Conservation (phyloP, 192 early-diverging fungal genomes). For the Powellomyces hirtus region DNA sequence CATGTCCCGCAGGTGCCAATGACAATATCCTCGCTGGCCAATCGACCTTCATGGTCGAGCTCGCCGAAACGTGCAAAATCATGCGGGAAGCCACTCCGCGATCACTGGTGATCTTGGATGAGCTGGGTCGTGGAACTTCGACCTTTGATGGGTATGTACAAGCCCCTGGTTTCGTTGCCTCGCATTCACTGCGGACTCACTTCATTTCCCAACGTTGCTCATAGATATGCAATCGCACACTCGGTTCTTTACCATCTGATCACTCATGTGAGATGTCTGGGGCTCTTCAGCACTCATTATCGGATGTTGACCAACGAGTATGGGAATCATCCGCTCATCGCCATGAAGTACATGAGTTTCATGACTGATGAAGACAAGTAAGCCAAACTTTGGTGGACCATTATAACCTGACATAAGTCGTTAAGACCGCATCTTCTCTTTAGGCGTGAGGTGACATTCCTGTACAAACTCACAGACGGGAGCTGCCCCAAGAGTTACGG, state of each 20-base stretch:
- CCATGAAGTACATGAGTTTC: constrained; percentile 82
- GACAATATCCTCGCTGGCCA: constrained; percentile 94
- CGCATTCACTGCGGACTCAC: background rate
- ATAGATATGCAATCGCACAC: constrained; percentile 83
- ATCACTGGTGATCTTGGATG: constrained; percentile 94
- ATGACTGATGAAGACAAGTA: constrained; percentile 65
- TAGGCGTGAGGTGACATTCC: constrained; percentile 82
- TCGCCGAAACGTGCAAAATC: constrained; percentile 91
- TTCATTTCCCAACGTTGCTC: background rate
- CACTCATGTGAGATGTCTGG: constrained; percentile 79
- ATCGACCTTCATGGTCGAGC: constrained; percentile 95
- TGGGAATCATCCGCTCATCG: constrained; percentile 68
- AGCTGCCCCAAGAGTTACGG: constrained; percentile 92
- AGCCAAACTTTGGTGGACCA: background rate
- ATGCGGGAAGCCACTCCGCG: constrained; percentile 83
- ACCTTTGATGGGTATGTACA: constrained; percentile 82
- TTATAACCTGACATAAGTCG: too few relatives aligned
- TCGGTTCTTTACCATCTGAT: constrained; percentile 83
- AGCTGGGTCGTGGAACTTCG: constrained; percentile 94
- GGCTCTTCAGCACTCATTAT: constrained; percentile 96
- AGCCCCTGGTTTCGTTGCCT: too few relatives aligned
- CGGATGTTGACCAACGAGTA: constrained; percentile 87
- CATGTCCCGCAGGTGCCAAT: constrained; percentile 78
- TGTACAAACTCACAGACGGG: constrained; percentile 86
- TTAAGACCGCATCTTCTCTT: too few relatives aligned